Base-by-base conservation (phyloP, 371 early-diverging fungal species). In the Apophysomyces elegans region DNA sequence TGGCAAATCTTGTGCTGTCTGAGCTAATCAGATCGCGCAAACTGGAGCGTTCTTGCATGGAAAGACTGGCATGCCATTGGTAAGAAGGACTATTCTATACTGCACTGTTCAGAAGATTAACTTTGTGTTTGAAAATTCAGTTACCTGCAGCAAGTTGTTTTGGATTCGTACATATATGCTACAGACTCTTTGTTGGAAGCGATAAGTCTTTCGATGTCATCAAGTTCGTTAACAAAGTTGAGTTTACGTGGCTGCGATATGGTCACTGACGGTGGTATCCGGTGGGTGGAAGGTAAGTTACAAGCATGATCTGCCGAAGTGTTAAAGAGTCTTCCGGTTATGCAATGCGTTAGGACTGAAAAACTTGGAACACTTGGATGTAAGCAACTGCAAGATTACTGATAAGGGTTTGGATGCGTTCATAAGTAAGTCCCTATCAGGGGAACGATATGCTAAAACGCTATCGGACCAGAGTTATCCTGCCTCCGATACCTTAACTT, bases 161-260 rank as follows among this genome's bases (percentile, higher is more conserved):
- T 81, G 35, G 75, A 78, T 65, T 63, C 81, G 37, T 81, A 81
- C 39, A 44, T 57, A 0, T 76, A 76, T 54, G 75, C 78, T 26
- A 81, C 81, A 11, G 79, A 81, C 37, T 81, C 81, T 7, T 43
- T 81, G 8, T 45, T 81, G 32, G 73, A 70, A 37, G 71, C 73
- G 13, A 57, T 81, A 4, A 56, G 72, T 35, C 65, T 62, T 59
- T 74, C 78, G 7, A 67, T 66, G 21, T 78, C 81, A 5, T 59
- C 68, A 11, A 43, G 59, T 8, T 71, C 75, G 0, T 44, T 72
- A 11, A 47, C 58, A 0, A 73, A 68, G 63, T 35, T 81, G 11
- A 77, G 77, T 47, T 57, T 77, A 32, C 64, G 75, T 11, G 79
- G 81, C 4, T 81, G 81, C 39, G 81, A 81, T 61, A 39, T 81